A percentile compares a stretch with the other conserved stretches of the same genome.
phyloP scores from a whole-genome alignment of 164 flowering plant genomes.

The Dillenia turbinata region DNA sequence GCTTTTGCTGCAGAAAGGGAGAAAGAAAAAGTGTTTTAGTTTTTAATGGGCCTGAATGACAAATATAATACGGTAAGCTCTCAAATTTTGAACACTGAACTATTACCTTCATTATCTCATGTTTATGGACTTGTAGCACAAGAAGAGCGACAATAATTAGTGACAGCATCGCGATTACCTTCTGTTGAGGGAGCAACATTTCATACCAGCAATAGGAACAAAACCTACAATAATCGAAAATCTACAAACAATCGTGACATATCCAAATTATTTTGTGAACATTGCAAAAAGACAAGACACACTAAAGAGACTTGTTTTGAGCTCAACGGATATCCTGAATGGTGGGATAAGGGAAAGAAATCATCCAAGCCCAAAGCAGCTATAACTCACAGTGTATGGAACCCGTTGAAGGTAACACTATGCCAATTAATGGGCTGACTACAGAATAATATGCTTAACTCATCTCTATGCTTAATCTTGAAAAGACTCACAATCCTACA shows the following conservation, averaged over 20 bases:
- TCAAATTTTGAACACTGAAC: constrained; percentile 8
- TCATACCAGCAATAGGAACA: background rate
- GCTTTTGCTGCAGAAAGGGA: background rate
- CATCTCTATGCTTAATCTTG: background rate
- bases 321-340: constrained; percentile 2
- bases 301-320: constrained; percentile 1
- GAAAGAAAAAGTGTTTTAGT: background rate
- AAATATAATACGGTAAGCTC: background rate
- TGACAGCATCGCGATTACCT: background rate
- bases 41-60: constrained; percentile 9
- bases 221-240: background rate
- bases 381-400: background rate
- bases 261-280: background rate
- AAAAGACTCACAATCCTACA: background rate
- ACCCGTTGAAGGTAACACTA: background rate
- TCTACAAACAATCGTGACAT: background rate
- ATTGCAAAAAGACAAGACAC: constrained; percentile 2
- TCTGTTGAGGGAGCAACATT: background rate
- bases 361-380: background rate
- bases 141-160: constrained; percentile 6
- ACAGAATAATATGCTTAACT: background rate
- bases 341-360: constrained; percentile 7
- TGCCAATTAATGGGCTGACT: background rate
- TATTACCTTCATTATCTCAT: background rate
- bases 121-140: constrained; percentile 1